Evolutionary conservation across 2,329 filamentous ascomycete species (phyloP).

Genomic region (Ceratocystis cacaofunesta): DNA sequence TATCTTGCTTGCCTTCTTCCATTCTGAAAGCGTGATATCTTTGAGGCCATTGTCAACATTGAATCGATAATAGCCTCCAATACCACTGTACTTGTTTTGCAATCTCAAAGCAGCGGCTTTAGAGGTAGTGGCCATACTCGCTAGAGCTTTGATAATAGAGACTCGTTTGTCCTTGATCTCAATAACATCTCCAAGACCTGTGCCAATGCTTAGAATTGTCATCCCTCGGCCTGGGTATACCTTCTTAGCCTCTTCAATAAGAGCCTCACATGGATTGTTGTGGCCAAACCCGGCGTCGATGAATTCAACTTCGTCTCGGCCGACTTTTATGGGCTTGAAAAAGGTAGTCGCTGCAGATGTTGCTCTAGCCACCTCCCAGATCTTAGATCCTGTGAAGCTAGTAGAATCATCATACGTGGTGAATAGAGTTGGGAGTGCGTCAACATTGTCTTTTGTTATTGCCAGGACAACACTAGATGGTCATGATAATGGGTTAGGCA

Average conservation of each 20-base stretch:
- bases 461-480: neutral
- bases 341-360: constrained; percentile 22
- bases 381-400: constrained; percentile 14
- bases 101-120: neutral
- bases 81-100: constrained; percentile 18
- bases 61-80: constrained; percentile 21
- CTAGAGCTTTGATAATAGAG: neutral
- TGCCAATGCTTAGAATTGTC: constrained; percentile 22
- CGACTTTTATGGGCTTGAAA: constrained; percentile 23
- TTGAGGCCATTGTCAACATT: constrained; percentile 22
- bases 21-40: constrained; percentile 21
- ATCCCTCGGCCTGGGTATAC: constrained; percentile 19
- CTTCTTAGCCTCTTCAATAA: constrained; percentile 22
- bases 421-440: constrained; percentile 20
- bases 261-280: constrained; percentile 24
- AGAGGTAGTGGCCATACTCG: neutral
- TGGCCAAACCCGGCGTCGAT: constrained; percentile 23
- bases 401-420: constrained; percentile 21
- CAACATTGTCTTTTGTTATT: neutral
- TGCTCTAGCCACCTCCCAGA: constrained; percentile 19
- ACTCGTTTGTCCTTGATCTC: constrained; percentile 15
- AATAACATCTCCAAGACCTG: constrained; percentile 20
- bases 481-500: neutral
- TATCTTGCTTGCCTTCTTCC: constrained; percentile 20
- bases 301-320: constrained; percentile 21